Evolutionary conservation across 768 basidiomycete species (phyloP).

Genomic region (Termitomyces bulborhizus): DNA sequence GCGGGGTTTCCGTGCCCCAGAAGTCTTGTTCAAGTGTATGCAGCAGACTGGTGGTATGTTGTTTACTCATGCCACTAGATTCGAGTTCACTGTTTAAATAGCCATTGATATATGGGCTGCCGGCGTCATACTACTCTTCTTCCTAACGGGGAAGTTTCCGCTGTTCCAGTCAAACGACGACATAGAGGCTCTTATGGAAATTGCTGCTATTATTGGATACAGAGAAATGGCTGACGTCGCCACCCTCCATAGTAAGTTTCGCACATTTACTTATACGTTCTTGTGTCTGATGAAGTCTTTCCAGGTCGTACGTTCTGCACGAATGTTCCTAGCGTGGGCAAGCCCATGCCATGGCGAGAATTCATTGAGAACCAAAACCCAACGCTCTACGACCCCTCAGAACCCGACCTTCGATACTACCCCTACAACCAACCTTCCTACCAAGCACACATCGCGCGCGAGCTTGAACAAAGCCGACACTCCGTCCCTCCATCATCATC

Average conservation of each 20-base stretch:
- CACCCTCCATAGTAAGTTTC: conserved; percentile 74
- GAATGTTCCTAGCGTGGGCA: conserved; percentile 77
- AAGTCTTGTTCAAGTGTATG: conserved; percentile 90
- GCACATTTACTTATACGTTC: not conserved
- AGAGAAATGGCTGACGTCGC: conserved; percentile 81
- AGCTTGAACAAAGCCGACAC: conserved; percentile 11
- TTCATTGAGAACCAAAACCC: conserved; percentile 81
- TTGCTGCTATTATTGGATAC: conserved; percentile 80
- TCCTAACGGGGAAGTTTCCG: conserved; percentile 89
- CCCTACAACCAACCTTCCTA: conserved; percentile 38
- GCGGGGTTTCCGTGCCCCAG: conserved; percentile 93
- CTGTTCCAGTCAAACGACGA: conserved; percentile 93
- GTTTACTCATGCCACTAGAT: not conserved
- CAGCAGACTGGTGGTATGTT: conserved; percentile 85
- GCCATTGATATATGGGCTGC: conserved; percentile 97
- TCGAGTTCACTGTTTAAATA: conserved; percentile 24
- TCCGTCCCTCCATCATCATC: conserved; percentile 30
- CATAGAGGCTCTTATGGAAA: conserved; percentile 92
- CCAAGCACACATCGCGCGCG: conserved; percentile 16
- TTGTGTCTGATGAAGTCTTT: not conserved
- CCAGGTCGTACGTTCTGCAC: conserved; percentile 84
- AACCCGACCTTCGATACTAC: conserved; percentile 46
- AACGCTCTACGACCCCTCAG: conserved; percentile 44
- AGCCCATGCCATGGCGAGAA: conserved; percentile 64
- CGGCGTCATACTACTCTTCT: conserved; percentile 89